A percentile compares a stretch with the other conserved stretches of the same genome.
Evolutionary conservation across 495 filamentous ascomycete genomes (phyloP).

Genomic region (Penicillium cosmopolitanum): DNA sequence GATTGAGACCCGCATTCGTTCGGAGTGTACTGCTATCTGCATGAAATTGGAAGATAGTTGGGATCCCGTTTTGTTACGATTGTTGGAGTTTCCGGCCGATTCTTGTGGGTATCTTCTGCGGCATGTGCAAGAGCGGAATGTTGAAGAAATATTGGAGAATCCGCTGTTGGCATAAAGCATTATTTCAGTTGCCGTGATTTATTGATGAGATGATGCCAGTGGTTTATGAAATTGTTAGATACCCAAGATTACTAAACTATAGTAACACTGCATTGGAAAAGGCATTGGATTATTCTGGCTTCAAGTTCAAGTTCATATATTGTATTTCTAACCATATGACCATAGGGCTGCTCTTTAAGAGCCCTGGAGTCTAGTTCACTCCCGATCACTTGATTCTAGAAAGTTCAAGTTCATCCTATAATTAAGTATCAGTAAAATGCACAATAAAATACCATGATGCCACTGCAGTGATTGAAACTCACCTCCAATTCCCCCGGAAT

Average conservation of each 20-base stretch:
- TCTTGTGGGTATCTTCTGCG: constrained; percentile 77
- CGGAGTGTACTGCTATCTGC: constrained; percentile 52
- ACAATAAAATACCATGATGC: neutral
- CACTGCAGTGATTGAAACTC: neutral
- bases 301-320: no score
- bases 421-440: neutral
- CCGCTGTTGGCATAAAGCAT: neutral
- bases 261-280: no score
- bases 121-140: constrained; percentile 67
- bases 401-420: constrained; percentile 26
- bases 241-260: neutral
- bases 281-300: no score
- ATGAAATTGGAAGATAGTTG: constrained; percentile 41
- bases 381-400: constrained; percentile 8
- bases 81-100: constrained; percentile 62
- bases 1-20: constrained; percentile 39
- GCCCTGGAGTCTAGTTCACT: no score
- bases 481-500: constrained; percentile 23
- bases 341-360: no score
- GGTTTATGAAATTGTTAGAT: neutral
- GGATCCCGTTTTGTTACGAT: constrained; percentile 27
- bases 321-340: no score
- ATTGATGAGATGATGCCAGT: no score
- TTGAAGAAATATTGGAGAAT: neutral
- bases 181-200: no score